A percentile compares a stretch with the other conserved stretches of the same genome.
Conservation (phyloP, 2,329 filamentous ascomycete genomes). For the Byssothecium circinans region DNA sequence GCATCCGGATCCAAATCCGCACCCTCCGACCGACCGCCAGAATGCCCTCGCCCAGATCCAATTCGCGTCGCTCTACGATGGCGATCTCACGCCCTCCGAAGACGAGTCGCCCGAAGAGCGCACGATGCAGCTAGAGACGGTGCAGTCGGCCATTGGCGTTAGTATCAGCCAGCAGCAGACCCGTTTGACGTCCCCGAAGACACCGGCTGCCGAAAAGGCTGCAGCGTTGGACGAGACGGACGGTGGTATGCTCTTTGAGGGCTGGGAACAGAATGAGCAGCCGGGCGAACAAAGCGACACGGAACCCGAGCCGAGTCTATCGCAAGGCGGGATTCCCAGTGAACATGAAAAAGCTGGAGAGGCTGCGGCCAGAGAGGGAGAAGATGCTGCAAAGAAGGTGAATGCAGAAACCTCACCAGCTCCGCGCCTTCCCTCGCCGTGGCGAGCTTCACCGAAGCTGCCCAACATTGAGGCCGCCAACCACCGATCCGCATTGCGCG, state of each 20-base stretch:
- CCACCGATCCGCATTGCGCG: conserved; percentile 41
- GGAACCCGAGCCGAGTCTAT: background rate
- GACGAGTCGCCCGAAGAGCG: conserved; percentile 42
- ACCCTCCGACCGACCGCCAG: conserved; percentile 20
- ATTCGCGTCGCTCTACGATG: conserved; percentile 44
- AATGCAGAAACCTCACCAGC: conserved; percentile 1
- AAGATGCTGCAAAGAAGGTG: background rate
- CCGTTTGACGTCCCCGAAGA: conserved; percentile 58
- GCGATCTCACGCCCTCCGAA: conserved; percentile 50
- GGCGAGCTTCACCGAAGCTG: conserved; percentile 44
- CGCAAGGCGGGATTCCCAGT: no score
- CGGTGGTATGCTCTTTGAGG: conserved; percentile 53
- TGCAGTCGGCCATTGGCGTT: conserved; percentile 56
- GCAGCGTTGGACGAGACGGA: conserved; percentile 54
- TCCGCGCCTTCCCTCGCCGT: conserved; percentile 49
- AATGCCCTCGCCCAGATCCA: conserved; percentile 48
- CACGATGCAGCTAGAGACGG: conserved; percentile 42
- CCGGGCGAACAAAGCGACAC: conserved; percentile 14
- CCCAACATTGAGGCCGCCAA: conserved; percentile 33
- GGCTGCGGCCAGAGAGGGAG: no score
- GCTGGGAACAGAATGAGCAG: conserved; percentile 39
- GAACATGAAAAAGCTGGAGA: background rate
- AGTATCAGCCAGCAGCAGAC: conserved; percentile 62
- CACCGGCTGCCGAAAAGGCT: conserved; percentile 62
- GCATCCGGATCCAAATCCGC: conserved; percentile 1